Base-by-base conservation (phyloP, 768 basidiomycete genomes). In the Tylopilus balloui region DNA sequence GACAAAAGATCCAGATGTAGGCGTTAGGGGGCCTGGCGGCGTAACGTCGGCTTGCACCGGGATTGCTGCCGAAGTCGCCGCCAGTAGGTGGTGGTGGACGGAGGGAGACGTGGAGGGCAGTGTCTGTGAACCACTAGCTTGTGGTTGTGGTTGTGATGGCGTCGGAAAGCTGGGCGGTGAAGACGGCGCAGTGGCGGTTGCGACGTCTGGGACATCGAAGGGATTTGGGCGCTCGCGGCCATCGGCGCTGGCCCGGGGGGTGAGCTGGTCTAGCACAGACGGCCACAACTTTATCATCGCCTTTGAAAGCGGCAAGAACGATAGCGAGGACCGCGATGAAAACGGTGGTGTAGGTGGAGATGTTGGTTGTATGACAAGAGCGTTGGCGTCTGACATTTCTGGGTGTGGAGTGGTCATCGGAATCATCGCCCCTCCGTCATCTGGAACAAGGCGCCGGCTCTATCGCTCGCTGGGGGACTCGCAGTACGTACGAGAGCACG, bases 211-310 rank as follows among this genome's bases (percentile, higher is more conserved):
- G 36, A 64, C 48, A 53, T 88, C 84, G 61, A 88, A 88, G 4
- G 86, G 86, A 61, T 88, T 84, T 51, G 52, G 60, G 46, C 73
- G 72, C 58, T 76, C 76, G 45, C 57, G 69, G 55, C 73, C 69
- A 55, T 71, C 69, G 47, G 70, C 61, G 35, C 58, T 61, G 11
- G 77, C 74, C 47, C 75, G 75, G 31, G 86, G 84, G 0, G 86
- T 90, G 44, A 78, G 71, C 59, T 80, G 81, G 58, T 82, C 83
- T 45, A 64, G 65, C 54, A 67, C 65, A 47, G 61, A 62, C 42
- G 82, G 78, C 88, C 88, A 86, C 53, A 88, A 71, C 62, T 80
- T 84, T 56, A 88, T 73, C 81, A 88, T 86, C 47, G 67, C 63
- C 54, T 62, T 65, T 34, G 66, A 63, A 5, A 67, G 45, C 8